A percentile compares a stretch with the other conserved stretches of the same genome.
phyloP scores from a whole-genome alignment of 2,329 filamentous ascomycete genomes.

The Aspergillus nomiae region DNA sequence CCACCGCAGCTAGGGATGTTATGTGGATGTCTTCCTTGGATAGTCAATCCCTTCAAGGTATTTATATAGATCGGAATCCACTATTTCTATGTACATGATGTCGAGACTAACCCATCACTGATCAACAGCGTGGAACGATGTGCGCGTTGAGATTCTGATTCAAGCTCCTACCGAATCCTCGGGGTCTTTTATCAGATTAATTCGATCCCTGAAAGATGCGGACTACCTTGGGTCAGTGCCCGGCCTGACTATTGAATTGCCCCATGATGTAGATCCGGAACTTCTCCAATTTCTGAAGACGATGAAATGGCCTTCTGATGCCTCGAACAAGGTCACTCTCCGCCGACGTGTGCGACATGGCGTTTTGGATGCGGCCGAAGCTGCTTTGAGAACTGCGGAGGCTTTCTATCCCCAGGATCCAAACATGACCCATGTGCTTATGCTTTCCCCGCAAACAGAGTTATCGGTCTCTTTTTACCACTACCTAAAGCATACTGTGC shows the following conservation, averaged over 20 bases:
- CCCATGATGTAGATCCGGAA: constrained; percentile 66
- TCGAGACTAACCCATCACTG: not conserved
- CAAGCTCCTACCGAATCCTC: constrained; percentile 71
- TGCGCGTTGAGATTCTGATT: constrained; percentile 79
- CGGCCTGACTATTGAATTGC: constrained; percentile 82
- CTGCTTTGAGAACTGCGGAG: constrained; percentile 76
- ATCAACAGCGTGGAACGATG: constrained; percentile 70
- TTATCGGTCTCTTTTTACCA: constrained; percentile 81
- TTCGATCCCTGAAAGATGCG: constrained; percentile 72
- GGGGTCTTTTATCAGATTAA: constrained; percentile 73
- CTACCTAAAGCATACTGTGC: constrained; percentile 75
- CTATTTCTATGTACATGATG: not conserved
- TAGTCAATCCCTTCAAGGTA: constrained; percentile 67
- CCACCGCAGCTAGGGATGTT: constrained; percentile 61
- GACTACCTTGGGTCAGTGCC: constrained; percentile 74
- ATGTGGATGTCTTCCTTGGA: constrained; percentile 81
- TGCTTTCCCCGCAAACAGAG: constrained; percentile 80
- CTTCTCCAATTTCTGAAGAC: constrained; percentile 63
- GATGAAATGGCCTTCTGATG: constrained; percentile 68
- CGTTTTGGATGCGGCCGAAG: constrained; percentile 66
- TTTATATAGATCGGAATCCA: constrained; percentile 11
- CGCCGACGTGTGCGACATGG: constrained; percentile 70
- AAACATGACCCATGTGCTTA: constrained; percentile 71
- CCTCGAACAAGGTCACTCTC: constrained; percentile 61
- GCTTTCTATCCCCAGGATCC: constrained; percentile 78